phyloP scores from a whole-genome alignment of 2,329 filamentous ascomycete species.

The Talaromyces sp. region DNA sequence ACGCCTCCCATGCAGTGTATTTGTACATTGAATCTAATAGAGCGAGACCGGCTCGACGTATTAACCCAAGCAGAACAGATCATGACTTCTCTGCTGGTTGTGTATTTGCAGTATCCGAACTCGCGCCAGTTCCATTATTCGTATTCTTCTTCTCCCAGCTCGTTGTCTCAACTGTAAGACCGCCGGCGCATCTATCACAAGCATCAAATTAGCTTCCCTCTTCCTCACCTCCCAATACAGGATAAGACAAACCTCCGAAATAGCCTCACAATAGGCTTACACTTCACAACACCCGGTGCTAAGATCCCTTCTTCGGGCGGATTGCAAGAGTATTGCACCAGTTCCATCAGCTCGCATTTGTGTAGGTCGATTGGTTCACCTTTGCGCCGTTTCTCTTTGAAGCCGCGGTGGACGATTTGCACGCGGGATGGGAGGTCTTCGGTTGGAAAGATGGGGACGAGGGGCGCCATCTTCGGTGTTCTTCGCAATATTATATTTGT shows the following conservation, averaged over 20 bases:
- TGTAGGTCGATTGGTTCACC: constrained; percentile 48
- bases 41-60: neutral
- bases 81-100: neutral
- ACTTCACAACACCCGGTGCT: constrained; percentile 46
- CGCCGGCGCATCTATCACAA: constrained; percentile 45
- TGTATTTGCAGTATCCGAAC: neutral
- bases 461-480: constrained; percentile 51
- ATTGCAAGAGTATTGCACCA: constrained; percentile 62
- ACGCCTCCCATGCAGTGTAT: constrained; percentile 19
- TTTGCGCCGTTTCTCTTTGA: constrained; percentile 52
- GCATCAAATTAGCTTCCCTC: constrained; percentile 1
- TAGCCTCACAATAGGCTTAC: constrained; percentile 56
- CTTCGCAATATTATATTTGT: neutral
- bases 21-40: constrained; percentile 4
- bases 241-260: constrained; percentile 52
- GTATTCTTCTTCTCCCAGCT: constrained; percentile 49
- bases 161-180: constrained; percentile 60
- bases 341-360: constrained; percentile 56
- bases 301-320: constrained; percentile 44
- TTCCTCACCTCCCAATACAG: neutral
- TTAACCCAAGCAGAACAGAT: neutral
- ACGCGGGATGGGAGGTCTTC: constrained; percentile 51
- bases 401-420: constrained; percentile 44
- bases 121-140: neutral
- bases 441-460: constrained; percentile 52